Base-by-base conservation (phyloP, 148 eudicot genomes). In the Rhododendron mucronatum region DNA sequence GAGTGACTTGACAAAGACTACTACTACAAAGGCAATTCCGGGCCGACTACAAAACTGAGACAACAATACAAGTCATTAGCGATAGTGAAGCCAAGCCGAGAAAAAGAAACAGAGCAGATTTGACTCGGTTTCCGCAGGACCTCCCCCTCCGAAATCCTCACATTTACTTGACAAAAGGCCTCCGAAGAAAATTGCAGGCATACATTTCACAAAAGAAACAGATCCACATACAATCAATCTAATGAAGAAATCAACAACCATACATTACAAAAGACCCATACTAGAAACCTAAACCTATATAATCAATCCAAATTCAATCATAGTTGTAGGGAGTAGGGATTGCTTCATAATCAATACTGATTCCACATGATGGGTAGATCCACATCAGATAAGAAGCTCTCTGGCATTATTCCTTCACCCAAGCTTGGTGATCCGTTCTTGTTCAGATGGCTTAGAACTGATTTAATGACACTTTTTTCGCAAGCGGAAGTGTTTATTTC, bases 371-470 rank as follows among this genome's bases (percentile, higher is more conserved):
- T 79, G 39, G 93, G 91, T 44, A 91, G 87, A 63, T 81, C 92
- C 84, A 91, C 91, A 65, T 94, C 90, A 80, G 98, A 94, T 81
- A 95, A 82, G 81, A 92, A 92, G 88, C 90, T 94, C 86, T 93
- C 93, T 6, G 92, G 88, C 21, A 89, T 92, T 3, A 39, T 35
- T 4, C 91, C 93, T 80, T 92, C 93, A 23, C 90, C 93, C 9
- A 91, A 82, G 63, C 92, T 87, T 26, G 92, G 85, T 15, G 94
- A 91, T 23, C 79, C 88, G 67, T 82, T 86, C 45, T 90, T 92
- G 10, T 93, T 89, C 28, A 94, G 89, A 47, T 93, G 98, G 81
- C 86, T 86, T 82, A 96, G 67, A 30, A 93, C 93, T 20, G 89
- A 95, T 75, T 89, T 91, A 1, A 94, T 73, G 69, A 88, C 90